Percentiles rank a stretch among this genome's conserved stretches.
phyloP scores from a whole-genome alignment of 2,329 filamentous ascomycete genomes.

The Colletotrichum caudatum region DNA sequence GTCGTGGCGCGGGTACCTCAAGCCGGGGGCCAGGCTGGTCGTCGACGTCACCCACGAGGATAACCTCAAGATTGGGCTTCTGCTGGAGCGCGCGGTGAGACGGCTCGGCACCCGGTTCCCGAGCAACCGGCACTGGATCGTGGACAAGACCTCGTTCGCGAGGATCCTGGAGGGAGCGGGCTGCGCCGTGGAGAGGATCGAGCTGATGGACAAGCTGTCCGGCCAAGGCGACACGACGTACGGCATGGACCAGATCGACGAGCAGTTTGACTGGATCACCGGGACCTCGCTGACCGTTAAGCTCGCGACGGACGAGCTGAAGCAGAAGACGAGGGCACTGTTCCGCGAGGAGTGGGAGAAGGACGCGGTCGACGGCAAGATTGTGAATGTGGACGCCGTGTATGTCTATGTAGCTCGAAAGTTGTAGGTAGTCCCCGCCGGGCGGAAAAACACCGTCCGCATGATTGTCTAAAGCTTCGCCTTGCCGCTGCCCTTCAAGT shows the following conservation, averaged over 20 bases:
- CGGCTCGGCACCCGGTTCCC: conserved; percentile 46
- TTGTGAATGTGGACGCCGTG: conserved; percentile 47
- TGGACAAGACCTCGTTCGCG: conserved; percentile 47
- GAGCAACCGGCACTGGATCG: conserved; percentile 48
- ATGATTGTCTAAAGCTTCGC: conserved; percentile 58
- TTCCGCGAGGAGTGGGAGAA: conserved; percentile 50
- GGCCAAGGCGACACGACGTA: conserved; percentile 45
- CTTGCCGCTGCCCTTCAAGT: conserved; percentile 49
- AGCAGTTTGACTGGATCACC: conserved; percentile 47
- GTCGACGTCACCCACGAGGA: conserved; percentile 52
- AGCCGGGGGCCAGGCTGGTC: conserved; percentile 46
- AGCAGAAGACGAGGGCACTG: conserved; percentile 43
- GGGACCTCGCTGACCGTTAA: conserved; percentile 44
- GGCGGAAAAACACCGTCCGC: background rate
- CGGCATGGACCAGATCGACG: conserved; percentile 46
- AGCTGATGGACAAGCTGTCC: conserved; percentile 46
- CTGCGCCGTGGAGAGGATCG: conserved; percentile 46
- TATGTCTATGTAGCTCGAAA: conserved; percentile 50
- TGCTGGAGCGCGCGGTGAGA: conserved; percentile 47
- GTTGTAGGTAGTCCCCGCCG: conserved; percentile 1
- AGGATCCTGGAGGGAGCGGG: conserved; percentile 47
- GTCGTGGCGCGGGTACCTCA: conserved; percentile 49
- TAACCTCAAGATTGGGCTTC: conserved; percentile 44
- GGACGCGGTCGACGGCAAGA: conserved; percentile 47
- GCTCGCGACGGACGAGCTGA: conserved; percentile 44